Evolutionary conservation across 1,284 basidiomycete genomes (phyloP).

Genomic region (Vanrija sp.): DNA sequence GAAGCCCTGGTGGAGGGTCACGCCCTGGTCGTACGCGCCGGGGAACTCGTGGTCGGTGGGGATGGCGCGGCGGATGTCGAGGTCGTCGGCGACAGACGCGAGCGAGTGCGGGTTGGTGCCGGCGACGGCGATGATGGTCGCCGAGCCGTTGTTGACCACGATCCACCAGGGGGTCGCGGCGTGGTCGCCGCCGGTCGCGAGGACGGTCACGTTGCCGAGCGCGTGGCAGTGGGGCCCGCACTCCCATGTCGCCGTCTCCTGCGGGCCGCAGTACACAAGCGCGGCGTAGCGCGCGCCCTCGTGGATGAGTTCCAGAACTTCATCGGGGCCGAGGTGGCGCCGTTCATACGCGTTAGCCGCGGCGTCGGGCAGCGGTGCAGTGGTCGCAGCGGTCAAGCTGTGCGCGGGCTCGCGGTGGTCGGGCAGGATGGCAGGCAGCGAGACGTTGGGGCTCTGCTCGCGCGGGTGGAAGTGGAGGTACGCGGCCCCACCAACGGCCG

Average conservation of each 20-base stretch:
- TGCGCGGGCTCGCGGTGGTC: too few relatives aligned
- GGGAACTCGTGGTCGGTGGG: slow-evolving; percentile 16
- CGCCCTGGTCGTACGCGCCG: background rate
- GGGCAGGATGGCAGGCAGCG: too few relatives aligned
- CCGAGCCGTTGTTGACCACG: slow-evolving; percentile 8
- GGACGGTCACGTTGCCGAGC: background rate
- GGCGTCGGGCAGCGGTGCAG: too few relatives aligned
- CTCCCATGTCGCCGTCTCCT: background rate
- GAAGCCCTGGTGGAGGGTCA: slow-evolving; percentile 24
- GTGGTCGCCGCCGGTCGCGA: slow-evolving; percentile 1
- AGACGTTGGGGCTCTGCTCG: too few relatives aligned
- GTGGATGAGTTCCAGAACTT: too few relatives aligned
- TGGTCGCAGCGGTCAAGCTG: too few relatives aligned
- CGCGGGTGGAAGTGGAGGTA: too few relatives aligned
- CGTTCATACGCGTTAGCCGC: too few relatives aligned
- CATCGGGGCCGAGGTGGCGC: too few relatives aligned
- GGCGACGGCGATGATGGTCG: slow-evolving; percentile 16
- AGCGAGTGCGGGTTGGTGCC: slow-evolving; percentile 19
- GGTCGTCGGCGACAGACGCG: slow-evolving; percentile 19
- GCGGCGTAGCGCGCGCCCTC: too few relatives aligned
- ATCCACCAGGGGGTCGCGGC: slow-evolving; percentile 1
- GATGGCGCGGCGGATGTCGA: slow-evolving; percentile 12
- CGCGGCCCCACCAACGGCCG: too few relatives aligned
- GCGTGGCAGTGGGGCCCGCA: background rate
- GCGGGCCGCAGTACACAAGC: background rate